Base-by-base conservation (phyloP, 2,329 filamentous ascomycete species). In the Daldinia eschscholtzii region DNA sequence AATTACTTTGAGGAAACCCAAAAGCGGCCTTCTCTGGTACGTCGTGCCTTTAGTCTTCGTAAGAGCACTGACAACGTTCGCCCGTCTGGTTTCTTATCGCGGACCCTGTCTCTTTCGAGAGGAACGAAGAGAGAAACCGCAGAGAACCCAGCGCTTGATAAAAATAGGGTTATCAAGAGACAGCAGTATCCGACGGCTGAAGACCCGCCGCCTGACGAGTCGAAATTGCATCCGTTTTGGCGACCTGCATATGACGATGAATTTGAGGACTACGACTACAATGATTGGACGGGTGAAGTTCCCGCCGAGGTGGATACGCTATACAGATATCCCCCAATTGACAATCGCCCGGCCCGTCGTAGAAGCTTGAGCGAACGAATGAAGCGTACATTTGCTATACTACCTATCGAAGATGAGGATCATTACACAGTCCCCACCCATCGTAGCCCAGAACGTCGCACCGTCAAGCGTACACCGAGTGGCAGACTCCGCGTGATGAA, bases 161-260 rank as follows among this genome's bases (percentile, higher is more conserved):
- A 74, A 10, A 72, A 71, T n/a, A 77, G 77, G 53, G 71, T 75
- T 12, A 72, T 75, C 3, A 68, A 74, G 20, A 75, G 79, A 30
- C 72, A 74, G 10, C 72, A 79, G 12, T 84, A 83, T 68, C 81
- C 83, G 1, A 81, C 81, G 2, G 77, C 81, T 3, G 82, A 84
- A 6, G 82, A 84, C 10, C 23, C 42, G 5, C 87, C 84, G 1
- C 77, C 81, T 1, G 88, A 91, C 52, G 83, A 84, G 42, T 82
- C 82, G 53, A 87, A 84, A 70, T 77, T 90, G 13, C 88, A 91
- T 76, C 88, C 88, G 0, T 86, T 86, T 73, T 91, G 88, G 88
- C 83, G 85, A 6, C 88, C 88, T n/a, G 78, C 84, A 13, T 84
- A 79, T 1, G 79, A 82, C 23, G 73, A 78, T 44, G 76, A 78